These are phyloP conservation scores for Boletellus sp. DNA, from an alignment of 768 basidiomycete species.

Conservation along the genomic window DNA sequence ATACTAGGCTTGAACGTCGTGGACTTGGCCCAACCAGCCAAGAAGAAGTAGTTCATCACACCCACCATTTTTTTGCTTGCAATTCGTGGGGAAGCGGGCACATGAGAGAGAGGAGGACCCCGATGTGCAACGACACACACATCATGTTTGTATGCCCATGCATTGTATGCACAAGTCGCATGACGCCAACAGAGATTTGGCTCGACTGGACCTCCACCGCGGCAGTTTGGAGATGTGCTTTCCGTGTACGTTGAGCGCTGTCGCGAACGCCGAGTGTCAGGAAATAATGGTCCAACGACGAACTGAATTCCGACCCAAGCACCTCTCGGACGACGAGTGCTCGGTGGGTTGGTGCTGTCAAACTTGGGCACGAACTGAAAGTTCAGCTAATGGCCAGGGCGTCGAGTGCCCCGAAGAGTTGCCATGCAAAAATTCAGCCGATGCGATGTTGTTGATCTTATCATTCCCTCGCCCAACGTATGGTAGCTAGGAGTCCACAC, in stretches of 20 bases:
- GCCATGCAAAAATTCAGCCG: too few species aligned
- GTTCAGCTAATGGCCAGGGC: too few species aligned
- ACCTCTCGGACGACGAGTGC: too few species aligned
- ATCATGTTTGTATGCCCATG: slow-evolving; percentile 21
- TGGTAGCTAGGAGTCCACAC: slow-evolving; percentile 19
- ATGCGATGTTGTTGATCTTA: too few species aligned
- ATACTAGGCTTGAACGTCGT: slow-evolving; percentile 63
- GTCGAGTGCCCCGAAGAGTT: too few species aligned
- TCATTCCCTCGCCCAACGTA: slow-evolving; percentile 19
- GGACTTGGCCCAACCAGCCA: slow-evolving; percentile 57
- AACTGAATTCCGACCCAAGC: too few species aligned
- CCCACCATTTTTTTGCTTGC: not conserved
- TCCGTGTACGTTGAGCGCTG: too few species aligned
- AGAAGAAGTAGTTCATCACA: slow-evolving; percentile 63
- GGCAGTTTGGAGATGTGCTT: too few species aligned
- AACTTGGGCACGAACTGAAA: too few species aligned
- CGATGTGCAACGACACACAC: slow-evolving; percentile 3
- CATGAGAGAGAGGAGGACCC: slow-evolving; percentile 4
- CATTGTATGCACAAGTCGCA: slow-evolving; percentile 16
- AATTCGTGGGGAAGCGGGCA: not conserved
- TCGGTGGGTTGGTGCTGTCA: too few species aligned
- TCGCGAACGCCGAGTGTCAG: too few species aligned
- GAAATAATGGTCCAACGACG: too few species aligned
- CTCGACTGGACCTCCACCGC: slow-evolving; percentile 1
- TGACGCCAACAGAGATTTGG: slow-evolving; percentile 8